A percentile compares a stretch with the other conserved stretches of the same genome.
Evolutionary conservation across 2,329 filamentous ascomycete species (phyloP).

Genomic region (Neofusicoccum sp.): DNA sequence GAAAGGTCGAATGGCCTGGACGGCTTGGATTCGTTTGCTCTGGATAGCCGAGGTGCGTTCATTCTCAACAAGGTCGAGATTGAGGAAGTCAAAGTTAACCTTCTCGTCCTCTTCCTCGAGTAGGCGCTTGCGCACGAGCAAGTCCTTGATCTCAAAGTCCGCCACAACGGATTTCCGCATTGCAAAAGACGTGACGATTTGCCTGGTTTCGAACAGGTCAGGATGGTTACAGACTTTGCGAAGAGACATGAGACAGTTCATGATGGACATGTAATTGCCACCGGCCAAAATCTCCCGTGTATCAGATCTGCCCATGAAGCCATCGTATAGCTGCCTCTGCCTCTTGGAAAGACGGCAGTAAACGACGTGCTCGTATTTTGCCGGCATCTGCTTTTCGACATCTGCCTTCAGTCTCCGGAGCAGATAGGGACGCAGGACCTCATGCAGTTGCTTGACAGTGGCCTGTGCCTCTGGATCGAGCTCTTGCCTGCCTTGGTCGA

Average conservation of each 20-base stretch:
- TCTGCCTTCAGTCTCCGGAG: constrained; percentile 90
- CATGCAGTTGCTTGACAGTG: constrained; percentile 91
- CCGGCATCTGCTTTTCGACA: constrained; percentile 98
- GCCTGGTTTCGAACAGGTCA: constrained; percentile 92
- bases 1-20: constrained; percentile 69
- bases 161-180: constrained; percentile 79
- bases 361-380: constrained; percentile 95
- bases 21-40: constrained; percentile 39
- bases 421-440: constrained; percentile 88
- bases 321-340: constrained; percentile 93
- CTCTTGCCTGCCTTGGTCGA: constrained; percentile 90
- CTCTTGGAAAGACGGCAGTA: constrained; percentile 94
- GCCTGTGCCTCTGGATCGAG: constrained; percentile 93
- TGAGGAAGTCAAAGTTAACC: constrained; percentile 76
- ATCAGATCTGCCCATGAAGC: constrained; percentile 87
- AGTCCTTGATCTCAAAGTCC: constrained; percentile 73
- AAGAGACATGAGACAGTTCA: constrained; percentile 96
- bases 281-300: constrained; percentile 87
- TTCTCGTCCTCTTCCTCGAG: constrained; percentile 64
- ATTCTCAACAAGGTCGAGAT: constrained; percentile 72
- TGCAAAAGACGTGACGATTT: constrained; percentile 95
- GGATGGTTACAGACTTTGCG: constrained; percentile 98
- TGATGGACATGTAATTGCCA: constrained; percentile 96
- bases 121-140: constrained; percentile 67
- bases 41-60: constrained; percentile 63